Evolutionary conservation across 768 basidiomycete species (phyloP), one percentile per base, ranked within the genome.

Genomic region (Macrolepiota fuliginosa): DNA sequence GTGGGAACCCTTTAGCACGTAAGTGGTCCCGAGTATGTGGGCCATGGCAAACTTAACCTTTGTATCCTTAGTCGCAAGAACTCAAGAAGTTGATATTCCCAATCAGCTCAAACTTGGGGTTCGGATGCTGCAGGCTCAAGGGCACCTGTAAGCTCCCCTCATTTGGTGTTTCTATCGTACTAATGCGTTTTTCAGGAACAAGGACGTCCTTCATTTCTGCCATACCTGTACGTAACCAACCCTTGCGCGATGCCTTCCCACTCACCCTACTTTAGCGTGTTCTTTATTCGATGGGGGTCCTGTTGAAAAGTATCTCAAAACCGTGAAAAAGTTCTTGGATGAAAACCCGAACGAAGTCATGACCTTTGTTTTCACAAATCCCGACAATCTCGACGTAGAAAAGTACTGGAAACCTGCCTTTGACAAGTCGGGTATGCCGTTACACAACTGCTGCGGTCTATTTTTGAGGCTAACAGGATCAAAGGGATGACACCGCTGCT

Each of bases 331-430:
- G 9, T 88, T 80, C 74, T 74, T 88, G 29, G 77, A 80, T 57
- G 71, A 79, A 15, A 85, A 89, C 65, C 85, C 87, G 0, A 84
- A 81, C 65, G 87, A 89, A 59, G 84, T 88, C 62, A 64, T 89
- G 50, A 86, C 87, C 0, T 69, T 89, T 55, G 73, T 89, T 47
- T 84, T 89, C 69, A 87, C 87, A 49, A 89, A 89, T 71, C 83
- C 82, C 13, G 86, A 88, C 55, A 76, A 79, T 6, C 70, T 79
- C 4, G 80, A 81, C 4, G 72, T 84, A 4, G 61, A 73, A 1
- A 70, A 74, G 9, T 71, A 79, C 12, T 87, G 83, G 81, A 78
- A 77, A 42, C 81, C 82, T 0, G 73, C 79, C 3, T 88, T 88
- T 70, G 74, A 80, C 29, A 65, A 72, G 1, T 74, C 83, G 17